Base-by-base conservation (phyloP, 2,329 filamentous ascomycete genomes). In the Curvularia eragrostidis region DNA sequence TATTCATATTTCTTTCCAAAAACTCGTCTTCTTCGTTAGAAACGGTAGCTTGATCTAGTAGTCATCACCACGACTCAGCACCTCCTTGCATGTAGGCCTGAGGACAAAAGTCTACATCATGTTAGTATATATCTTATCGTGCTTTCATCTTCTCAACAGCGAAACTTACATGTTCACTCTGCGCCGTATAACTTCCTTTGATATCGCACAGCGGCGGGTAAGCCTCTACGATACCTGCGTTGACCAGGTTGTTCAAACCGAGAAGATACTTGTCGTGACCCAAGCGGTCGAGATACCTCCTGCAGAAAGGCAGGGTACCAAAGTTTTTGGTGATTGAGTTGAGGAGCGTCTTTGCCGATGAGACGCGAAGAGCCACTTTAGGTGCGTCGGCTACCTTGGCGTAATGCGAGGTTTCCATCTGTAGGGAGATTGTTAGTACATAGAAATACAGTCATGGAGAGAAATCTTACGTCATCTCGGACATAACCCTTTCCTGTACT, bases 241-340 rank as follows among this genome's bases (percentile, higher is more conserved):
- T 84, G 46, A 97, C 92, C 41, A 97, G 83, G 72, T 89, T 94
- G 79, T 96, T 97, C 76, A 97, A 81, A 44, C 93, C 93, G 7
- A 97, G 83, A 36, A 97, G 85, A 75, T 98, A 97, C 78, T 97
- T 97, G 61, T 97, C 92, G 76, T 96, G 91, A 24, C 94, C 93
- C n/a, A 97, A 79, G 53, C 93, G 89, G 79, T 97, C 93, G 59
- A 98, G 83, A 75, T 97, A 97, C 66, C 93, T 87, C 63, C 93
- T 85, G 78, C 92, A 97, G 78, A 93, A 98, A 1, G 93, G 93
- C 67, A 98, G 79, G 1, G 93, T 97, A 65, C 92, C 91, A 76
- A 97, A 98, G 79, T 97, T 97, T 84, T 96, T 96, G 80, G 91
- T 95, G 77, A 98, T 97, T 30, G 92, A 89, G 70, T 85, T 95